Conservation (phyloP, 1,139 yeast genomes). For the Geotrichum histeridarum region DNA sequence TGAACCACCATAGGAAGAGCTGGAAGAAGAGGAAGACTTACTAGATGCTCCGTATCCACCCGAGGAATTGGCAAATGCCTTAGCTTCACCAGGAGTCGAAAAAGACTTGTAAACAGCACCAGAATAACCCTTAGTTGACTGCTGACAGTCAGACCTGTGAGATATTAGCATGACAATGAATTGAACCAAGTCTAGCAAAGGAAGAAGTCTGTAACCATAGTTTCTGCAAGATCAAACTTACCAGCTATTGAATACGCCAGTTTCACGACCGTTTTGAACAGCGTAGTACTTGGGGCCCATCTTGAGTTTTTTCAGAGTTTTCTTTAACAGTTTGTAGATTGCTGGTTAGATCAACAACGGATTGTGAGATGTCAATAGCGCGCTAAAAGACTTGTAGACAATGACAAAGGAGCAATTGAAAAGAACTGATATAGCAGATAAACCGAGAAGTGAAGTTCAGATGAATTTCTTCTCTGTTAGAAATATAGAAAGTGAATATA, state of each 20-base stretch:
- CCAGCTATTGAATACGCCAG: constrained; percentile 57
- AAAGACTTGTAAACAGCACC: constrained; percentile 58
- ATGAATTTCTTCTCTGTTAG: neutral
- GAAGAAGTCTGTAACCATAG: constrained; percentile 9
- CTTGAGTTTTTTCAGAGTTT: neutral
- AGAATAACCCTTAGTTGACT: constrained; percentile 48
- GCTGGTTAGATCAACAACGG: neutral
- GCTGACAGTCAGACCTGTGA: constrained; percentile 21
- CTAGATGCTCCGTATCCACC: constrained; percentile 7
- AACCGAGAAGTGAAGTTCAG: neutral
- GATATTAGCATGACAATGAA: neutral
- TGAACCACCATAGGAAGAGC: constrained; percentile 2
- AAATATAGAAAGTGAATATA: neutral
- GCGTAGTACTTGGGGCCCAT: constrained; percentile 45
- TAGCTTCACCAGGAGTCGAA: constrained; percentile 44
- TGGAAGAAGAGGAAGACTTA: neutral
- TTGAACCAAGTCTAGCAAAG: neutral
- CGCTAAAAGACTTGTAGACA: too few species aligned
- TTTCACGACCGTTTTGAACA: constrained; percentile 50
- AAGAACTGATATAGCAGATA: neutral
- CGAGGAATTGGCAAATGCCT: constrained; percentile 33
- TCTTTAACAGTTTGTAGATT: neutral
- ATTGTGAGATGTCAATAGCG: too few species aligned
- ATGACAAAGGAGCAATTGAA: neutral
- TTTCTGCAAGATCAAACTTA: constrained; percentile 38